Evolutionary conservation across 2,329 filamentous ascomycete genomes (phyloP).

Genomic region (Fusarium sp.): DNA sequence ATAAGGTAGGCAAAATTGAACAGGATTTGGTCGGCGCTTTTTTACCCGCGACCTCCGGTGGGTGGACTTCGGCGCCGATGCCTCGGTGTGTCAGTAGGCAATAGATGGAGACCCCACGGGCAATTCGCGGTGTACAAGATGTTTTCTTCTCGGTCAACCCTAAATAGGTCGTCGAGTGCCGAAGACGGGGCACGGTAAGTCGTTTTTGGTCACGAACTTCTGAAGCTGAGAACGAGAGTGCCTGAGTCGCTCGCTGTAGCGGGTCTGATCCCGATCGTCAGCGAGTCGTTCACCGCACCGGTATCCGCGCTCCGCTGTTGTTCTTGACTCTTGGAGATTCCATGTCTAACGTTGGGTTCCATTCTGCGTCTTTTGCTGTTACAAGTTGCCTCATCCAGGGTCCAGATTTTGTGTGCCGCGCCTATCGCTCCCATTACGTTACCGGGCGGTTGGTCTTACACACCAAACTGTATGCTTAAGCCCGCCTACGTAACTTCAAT

Average conservation of each 20-base stretch:
- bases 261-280: conserved; percentile 9
- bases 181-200: conserved; percentile 15
- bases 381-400: conserved; percentile 4
- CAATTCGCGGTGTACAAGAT: conserved; percentile 32
- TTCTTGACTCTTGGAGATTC: conserved; percentile 8
- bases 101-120: conserved; percentile 21
- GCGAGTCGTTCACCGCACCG: conserved; percentile 26
- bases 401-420: conserved; percentile 13
- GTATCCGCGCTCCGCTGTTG: background rate
- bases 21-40: conserved; percentile 28
- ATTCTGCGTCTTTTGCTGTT: background rate
- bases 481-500: conserved; percentile 9
- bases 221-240: conserved; percentile 8
- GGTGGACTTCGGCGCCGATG: conserved; percentile 22
- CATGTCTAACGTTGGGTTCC: background rate
- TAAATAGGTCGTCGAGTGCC: conserved; percentile 16
- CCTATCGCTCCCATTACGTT: conserved; percentile 24
- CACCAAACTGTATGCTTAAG: conserved; percentile 16
- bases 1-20: background rate
- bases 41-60: conserved; percentile 23
- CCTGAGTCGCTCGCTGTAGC: conserved; percentile 13
- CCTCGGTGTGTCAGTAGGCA: conserved; percentile 36
- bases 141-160: conserved; percentile 26
- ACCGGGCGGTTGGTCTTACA: background rate
- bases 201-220: conserved; percentile 20